Conservation (phyloP, 768 basidiomycete species). For the Galerina sulciceps region DNA sequence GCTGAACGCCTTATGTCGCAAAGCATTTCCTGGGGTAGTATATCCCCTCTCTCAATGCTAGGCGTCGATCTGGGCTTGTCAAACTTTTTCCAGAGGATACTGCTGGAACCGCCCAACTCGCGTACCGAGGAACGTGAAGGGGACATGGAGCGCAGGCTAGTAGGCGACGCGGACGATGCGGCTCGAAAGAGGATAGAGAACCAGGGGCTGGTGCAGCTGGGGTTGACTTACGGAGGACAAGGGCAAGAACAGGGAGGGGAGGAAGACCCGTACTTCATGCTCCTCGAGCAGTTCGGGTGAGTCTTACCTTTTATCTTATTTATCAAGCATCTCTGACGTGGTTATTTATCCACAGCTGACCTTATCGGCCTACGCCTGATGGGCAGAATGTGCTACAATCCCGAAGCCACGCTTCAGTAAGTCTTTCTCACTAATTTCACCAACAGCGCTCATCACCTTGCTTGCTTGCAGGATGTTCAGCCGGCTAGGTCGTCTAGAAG, state of each 20-base stretch:
- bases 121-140: slow-evolving; percentile 82
- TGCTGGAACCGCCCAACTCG: slow-evolving; percentile 82
- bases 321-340: neutral
- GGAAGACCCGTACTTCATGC: too few species aligned
- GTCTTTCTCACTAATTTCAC: slow-evolving; percentile 18
- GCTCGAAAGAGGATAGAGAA: too few species aligned
- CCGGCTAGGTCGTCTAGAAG: slow-evolving; percentile 65
- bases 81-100: slow-evolving; percentile 45
- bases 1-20: slow-evolving; percentile 61
- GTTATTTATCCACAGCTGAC: slow-evolving; percentile 75
- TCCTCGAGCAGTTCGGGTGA: too few species aligned
- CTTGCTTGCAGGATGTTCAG: slow-evolving; percentile 69
- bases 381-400: slow-evolving; percentile 87
- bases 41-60: slow-evolving; percentile 46
- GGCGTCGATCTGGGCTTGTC: slow-evolving; percentile 64
- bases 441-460: neutral
- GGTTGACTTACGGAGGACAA: too few species aligned
- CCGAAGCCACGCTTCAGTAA: slow-evolving; percentile 73
- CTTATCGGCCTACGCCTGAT: slow-evolving; percentile 82
- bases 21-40: slow-evolving; percentile 43
- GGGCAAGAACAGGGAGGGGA: too few species aligned
- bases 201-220: too few species aligned
- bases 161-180: too few species aligned
- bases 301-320: neutral
- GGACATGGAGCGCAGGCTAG: too few species aligned